These are phyloP conservation scores for Alternaria gaisen DNA, from an alignment of 2,329 filamentous ascomycete species.

Conservation along the genomic window DNA sequence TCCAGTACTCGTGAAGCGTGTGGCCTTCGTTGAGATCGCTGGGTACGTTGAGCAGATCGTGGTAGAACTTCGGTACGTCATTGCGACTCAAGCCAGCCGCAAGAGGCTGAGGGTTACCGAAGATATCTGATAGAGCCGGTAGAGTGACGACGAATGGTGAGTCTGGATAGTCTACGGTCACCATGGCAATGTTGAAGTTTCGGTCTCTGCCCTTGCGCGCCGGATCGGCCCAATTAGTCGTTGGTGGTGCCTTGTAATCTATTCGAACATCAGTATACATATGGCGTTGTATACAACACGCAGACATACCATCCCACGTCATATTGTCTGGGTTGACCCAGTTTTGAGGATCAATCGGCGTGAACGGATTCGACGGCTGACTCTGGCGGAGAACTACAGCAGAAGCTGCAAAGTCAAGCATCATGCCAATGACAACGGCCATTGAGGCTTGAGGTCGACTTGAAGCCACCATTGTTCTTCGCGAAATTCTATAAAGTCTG, in stretches of 20 bases:
- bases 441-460: slow-evolving; percentile 10
- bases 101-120: slow-evolving; percentile 59
- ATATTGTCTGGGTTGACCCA: slow-evolving; percentile 65
- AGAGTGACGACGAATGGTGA: slow-evolving; percentile 60
- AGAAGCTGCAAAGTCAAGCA: slow-evolving; percentile 28
- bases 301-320: slow-evolving; percentile 46
- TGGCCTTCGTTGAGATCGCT: slow-evolving; percentile 61
- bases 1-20: slow-evolving; percentile 67
- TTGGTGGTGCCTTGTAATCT: slow-evolving; percentile 58
- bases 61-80: slow-evolving; percentile 61
- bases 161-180: slow-evolving; percentile 63
- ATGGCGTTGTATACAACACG: slow-evolving; percentile 55
- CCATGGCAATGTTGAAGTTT: slow-evolving; percentile 66
- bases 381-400: slow-evolving; percentile 24
- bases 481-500: neutral
- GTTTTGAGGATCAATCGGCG: slow-evolving; percentile 61
- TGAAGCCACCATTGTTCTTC: neutral
- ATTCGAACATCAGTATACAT: slow-evolving; percentile 50
- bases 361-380: slow-evolving; percentile 54
- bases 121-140: slow-evolving; percentile 58
- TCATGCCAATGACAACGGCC: slow-evolving; percentile 25
- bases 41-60: slow-evolving; percentile 61
- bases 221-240: slow-evolving; percentile 60
- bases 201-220: slow-evolving; percentile 55
- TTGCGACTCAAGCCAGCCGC: slow-evolving; percentile 55